These are phyloP conservation scores for Flaveria robusta DNA, from an alignment of 129 eudicot species.

Conservation along the genomic window DNA sequence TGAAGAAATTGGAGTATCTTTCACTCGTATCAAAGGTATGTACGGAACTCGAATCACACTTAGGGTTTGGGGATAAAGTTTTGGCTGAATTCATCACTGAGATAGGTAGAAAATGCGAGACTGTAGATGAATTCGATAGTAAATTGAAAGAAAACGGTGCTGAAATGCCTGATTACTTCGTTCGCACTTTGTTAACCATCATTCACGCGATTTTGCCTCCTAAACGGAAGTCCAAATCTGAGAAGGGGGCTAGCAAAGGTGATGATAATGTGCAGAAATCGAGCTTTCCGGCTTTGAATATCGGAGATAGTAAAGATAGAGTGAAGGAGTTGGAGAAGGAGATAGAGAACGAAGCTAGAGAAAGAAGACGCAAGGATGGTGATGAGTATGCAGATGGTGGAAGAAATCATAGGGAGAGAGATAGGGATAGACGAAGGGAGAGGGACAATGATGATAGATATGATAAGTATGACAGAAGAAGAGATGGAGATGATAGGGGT, in stretches of 20 bases:
- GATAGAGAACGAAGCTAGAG: conserved; percentile 59
- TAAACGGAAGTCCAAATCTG: conserved; percentile 37
- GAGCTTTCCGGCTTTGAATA: conserved; percentile 56
- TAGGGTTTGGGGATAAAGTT: conserved; percentile 74
- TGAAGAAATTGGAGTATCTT: conserved; percentile 72
- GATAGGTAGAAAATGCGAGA: conserved; percentile 57
- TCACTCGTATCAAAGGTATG: conserved; percentile 85
- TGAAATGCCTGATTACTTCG: conserved; percentile 91
- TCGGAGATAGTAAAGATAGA: conserved; percentile 58
- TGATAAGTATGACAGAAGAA: conserved; percentile 10
- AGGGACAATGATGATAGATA: conserved; percentile 30
- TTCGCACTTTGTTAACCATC: conserved; percentile 60
- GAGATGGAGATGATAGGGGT: conserved; percentile 27
- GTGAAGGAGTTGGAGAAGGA: conserved; percentile 79
- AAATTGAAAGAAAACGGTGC: conserved; percentile 71
- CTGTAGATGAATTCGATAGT: conserved; percentile 57
- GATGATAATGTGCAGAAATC: conserved; percentile 33
- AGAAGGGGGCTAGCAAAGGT: conserved; percentile 33
- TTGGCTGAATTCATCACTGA: conserved; percentile 78
- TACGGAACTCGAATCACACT: conserved; percentile 72
- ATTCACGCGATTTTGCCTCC: conserved; percentile 92
- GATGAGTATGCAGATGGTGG: conserved; percentile 32
- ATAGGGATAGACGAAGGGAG: conserved; percentile 33
- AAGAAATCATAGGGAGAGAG: conserved; percentile 34
- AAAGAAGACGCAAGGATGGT: conserved; percentile 32